Base-by-base conservation (phyloP, 495 filamentous ascomycete species). In the Aspergillus incahuasiensis region DNA sequence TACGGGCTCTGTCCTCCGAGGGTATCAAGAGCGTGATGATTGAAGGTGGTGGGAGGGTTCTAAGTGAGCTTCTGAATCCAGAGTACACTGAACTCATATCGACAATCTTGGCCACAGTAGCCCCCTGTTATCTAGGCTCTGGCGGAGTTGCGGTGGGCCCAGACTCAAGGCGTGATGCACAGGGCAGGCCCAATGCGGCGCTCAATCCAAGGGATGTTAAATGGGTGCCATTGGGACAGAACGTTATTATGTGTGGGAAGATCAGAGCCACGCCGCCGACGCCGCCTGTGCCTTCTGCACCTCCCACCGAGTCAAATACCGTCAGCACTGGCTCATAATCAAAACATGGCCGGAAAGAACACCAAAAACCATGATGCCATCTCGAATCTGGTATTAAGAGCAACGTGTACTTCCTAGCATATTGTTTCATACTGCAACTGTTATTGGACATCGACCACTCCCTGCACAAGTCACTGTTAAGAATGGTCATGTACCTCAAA, bases 11-110 rank as follows among this genome's bases (percentile, higher is more conserved):
- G 13, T 69, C 68, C 45, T 69, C 70, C 7, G 76, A 87, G 54
- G 86, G 86, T 0, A 72, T 95, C 53, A 74, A 78, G 21, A 92
- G 89, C 60, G 79, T 96, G 24, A 96, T 95, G 91, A 78, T 96
- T 38, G 91, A 96, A 69, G 91, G 91, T 0, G 91, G 91, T 15
- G 90, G 82, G 3, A 79, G 78, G 18, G 82, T 96, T 45, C 86
- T 95, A 60, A 89, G 88, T 62, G 82, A 86, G 48, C 74, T 96
- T 13, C 72, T 96, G 16, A 73, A 75, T 34, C 69, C 75, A 15
- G 76, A 80, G 49, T 83, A 88, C 56, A 70, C 79, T n/a, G 64
- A 68, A 42, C 74, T 91, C 20, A 79, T 96, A 45, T 77, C 84
- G 60, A 83, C 83, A 11, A 84, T 95, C 20, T 82, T 96, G 58